Conservation (phyloP, 768 basidiomycete genomes). For the Stropharia rugosoannulata region DNA sequence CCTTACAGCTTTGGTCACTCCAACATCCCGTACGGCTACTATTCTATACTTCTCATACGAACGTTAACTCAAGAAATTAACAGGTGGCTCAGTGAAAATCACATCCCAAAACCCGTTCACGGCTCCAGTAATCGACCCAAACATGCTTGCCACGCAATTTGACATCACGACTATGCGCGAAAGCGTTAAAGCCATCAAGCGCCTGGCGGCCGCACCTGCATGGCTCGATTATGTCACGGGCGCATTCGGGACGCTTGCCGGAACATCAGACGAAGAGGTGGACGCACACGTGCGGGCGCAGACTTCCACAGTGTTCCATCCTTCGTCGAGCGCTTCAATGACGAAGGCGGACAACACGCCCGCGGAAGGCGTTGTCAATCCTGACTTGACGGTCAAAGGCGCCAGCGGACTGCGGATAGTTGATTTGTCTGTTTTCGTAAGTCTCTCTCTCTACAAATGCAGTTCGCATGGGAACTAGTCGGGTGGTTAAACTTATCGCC, state of each 20-base stretch:
- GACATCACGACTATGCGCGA: conserved; percentile 27
- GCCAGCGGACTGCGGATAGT: conserved; percentile 33
- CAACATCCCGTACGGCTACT: conserved; percentile 30
- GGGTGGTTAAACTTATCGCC: not conserved
- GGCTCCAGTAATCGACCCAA: conserved; percentile 46
- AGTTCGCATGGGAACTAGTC: not conserved
- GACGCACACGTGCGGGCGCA: conserved; percentile 21
- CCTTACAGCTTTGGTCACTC: conserved; percentile 24
- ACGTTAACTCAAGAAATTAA: not conserved
- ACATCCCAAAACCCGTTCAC: conserved; percentile 44
- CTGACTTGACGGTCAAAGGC: conserved; percentile 31
- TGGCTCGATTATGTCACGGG: conserved; percentile 27
- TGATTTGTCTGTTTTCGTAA: conserved; percentile 35
- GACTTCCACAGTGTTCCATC: conserved; percentile 27
- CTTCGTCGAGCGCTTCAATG: conserved; percentile 29
- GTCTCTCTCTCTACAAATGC: conserved; percentile 7
- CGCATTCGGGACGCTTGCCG: conserved; percentile 15
- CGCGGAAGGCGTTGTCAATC: conserved; percentile 29
- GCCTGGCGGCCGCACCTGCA: conserved; percentile 21
- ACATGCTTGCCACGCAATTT: conserved; percentile 32
- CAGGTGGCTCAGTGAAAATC: conserved; percentile 38
- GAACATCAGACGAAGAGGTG: conserved; percentile 23
- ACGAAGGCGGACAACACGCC: conserved; percentile 22
- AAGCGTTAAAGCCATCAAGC: conserved; percentile 16
- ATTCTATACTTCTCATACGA: not conserved